phyloP scores from a whole-genome alignment of 2,329 filamentous ascomycete genomes.

The Aspergillus sp. region DNA sequence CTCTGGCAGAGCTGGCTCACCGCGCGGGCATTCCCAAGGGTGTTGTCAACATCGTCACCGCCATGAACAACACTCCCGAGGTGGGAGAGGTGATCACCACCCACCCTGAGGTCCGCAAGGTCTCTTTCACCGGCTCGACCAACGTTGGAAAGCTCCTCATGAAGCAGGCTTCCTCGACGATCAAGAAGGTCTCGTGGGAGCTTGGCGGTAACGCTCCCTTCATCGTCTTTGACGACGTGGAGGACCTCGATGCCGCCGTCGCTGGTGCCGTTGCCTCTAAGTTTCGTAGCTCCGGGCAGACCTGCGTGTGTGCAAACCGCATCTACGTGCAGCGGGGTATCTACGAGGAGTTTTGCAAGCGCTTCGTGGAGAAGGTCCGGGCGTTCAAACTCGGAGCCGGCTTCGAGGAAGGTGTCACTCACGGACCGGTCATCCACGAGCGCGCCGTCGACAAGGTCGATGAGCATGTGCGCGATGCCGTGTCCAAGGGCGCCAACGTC shows the following conservation, averaged over 20 bases:
- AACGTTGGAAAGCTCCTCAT: conserved; percentile 73
- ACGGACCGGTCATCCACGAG: conserved; percentile 65
- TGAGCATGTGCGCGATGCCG: conserved; percentile 75
- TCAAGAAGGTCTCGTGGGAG: conserved; percentile 87
- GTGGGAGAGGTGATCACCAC: conserved; percentile 77
- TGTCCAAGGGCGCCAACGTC: conserved; percentile 72
- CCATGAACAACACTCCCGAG: conserved; percentile 73
- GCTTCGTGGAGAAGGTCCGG: conserved; percentile 56
- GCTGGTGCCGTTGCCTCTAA: conserved; percentile 80
- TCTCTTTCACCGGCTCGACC: conserved; percentile 85
- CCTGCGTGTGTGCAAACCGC: conserved; percentile 77
- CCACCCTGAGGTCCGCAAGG: conserved; percentile 74
- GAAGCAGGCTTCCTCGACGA: conserved; percentile 79
- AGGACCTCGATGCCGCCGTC: conserved; percentile 82
- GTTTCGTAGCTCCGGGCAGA: conserved; percentile 93
- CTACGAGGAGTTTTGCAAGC: conserved; percentile 53
- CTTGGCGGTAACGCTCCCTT: conserved; percentile 94
- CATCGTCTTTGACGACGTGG: conserved; percentile 88
- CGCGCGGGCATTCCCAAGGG: conserved; percentile 87
- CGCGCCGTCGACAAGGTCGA: conserved; percentile 79
- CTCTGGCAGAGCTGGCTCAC: conserved; percentile 79
- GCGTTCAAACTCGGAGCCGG: conserved; percentile 48
- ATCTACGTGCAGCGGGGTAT: conserved; percentile 54
- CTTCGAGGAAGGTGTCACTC: conserved; percentile 46
- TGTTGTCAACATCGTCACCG: conserved; percentile 85